phyloP scores from a whole-genome alignment of 2,329 filamentous ascomycete species.

The Zymoseptoria crescenta region DNA sequence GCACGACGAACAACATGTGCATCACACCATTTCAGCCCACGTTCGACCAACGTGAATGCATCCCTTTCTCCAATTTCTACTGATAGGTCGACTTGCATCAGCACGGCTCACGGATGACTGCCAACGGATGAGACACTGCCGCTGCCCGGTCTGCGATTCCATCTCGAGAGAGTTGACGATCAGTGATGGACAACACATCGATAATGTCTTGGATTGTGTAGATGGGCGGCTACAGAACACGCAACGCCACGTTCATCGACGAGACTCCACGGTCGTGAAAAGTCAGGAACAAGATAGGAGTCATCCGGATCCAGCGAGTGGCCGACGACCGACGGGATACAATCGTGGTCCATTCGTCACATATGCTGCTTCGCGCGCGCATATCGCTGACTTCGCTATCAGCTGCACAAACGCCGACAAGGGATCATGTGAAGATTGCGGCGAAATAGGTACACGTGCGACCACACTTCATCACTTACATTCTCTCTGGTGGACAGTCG shows the following conservation, averaged over 20 bases:
- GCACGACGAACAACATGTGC: not conserved
- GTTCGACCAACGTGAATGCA: not conserved
- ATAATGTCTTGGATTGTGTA: not conserved
- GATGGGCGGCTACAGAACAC: not conserved
- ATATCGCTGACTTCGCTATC: not conserved
- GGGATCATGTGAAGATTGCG: not conserved
- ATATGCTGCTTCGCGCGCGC: not conserved
- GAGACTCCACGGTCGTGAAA: not conserved
- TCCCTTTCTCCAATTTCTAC: not conserved
- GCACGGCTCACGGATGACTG: not conserved
- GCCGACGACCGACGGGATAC: not conserved
- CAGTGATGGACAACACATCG: not conserved
- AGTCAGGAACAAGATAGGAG: not conserved
- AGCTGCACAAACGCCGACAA: not conserved
- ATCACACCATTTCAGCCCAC: not conserved
- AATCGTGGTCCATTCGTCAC: not conserved
- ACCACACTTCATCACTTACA: not conserved
- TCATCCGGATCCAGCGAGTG: not conserved
- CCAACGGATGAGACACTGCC: not conserved
- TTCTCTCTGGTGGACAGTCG: not conserved
- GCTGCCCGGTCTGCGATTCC: not conserved
- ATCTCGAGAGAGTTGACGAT: not conserved
- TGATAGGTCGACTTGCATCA: not conserved
- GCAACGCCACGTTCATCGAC: not conserved
- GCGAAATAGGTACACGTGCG: not conserved